Evolutionary conservation across 306 rosid genomes (phyloP).

Genomic region (Castanospermum australe): DNA sequence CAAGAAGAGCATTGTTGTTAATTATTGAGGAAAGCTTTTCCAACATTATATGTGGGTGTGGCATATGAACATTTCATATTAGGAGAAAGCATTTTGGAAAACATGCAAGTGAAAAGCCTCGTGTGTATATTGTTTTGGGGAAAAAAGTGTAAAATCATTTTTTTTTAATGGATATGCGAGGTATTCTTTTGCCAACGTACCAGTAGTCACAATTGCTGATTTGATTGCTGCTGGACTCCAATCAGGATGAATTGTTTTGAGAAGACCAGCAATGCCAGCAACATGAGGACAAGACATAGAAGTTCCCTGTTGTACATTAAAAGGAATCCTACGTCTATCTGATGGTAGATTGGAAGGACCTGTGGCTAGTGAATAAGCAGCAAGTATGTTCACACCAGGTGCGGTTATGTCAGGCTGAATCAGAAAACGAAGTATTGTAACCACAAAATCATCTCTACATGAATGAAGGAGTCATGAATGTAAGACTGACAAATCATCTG

Average conservation of each 20-base stretch:
- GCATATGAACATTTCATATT: background rate
- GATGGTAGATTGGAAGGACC: conserved; percentile 15
- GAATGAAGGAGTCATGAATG: background rate
- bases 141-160: too few relatives aligned
- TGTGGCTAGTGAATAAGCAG: conserved; percentile 41
- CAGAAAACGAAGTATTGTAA: background rate
- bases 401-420: conserved; percentile 73
- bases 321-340: conserved; percentile 46
- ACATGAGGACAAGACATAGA: conserved; percentile 74
- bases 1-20: background rate
- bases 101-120: too few relatives aligned
- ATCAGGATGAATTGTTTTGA: conserved; percentile 51
- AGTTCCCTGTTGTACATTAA: conserved; percentile 43
- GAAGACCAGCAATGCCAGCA: conserved; percentile 64
- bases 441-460: background rate
- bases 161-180: too few relatives aligned
- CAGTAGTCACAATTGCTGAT: conserved; percentile 78
- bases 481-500: background rate
- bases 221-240: conserved; percentile 74
- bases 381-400: conserved; percentile 61
- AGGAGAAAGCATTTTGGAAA: background rate
- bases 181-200: conserved; percentile 7
- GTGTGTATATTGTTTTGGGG: too few relatives aligned
- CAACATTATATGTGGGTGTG: background rate
- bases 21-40: background rate